Conservation (phyloP, 306 rosid genomes). For the Dicorynia guianensis region DNA sequence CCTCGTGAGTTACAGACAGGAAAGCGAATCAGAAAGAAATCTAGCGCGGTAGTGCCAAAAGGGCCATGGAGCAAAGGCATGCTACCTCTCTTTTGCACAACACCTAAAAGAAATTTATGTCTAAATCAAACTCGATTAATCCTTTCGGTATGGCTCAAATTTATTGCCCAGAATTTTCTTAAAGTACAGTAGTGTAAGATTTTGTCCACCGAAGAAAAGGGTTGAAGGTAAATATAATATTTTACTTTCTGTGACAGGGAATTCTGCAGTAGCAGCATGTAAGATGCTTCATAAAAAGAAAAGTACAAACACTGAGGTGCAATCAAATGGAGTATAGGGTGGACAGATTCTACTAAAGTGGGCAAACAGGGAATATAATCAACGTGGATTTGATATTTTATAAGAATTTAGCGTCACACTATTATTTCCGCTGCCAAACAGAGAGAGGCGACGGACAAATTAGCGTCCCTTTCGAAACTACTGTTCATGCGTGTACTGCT, state of each 20-base stretch:
- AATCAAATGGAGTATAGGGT: neutral
- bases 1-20: constrained; percentile 50
- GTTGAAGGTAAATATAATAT: neutral
- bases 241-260: constrained; percentile 1
- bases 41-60: neutral
- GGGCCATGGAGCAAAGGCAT: neutral
- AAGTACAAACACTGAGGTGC: neutral
- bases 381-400: neutral
- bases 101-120: too few species aligned
- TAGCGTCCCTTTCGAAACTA: constrained; percentile 40
- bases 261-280: neutral
- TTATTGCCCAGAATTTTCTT: too few species aligned
- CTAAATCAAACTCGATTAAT: too few species aligned
- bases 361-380: neutral
- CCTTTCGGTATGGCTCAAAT: too few species aligned
- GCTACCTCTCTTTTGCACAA: too few species aligned
- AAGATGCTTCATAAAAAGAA: constrained; percentile 1
- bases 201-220: neutral
- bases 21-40: constrained; percentile 41
- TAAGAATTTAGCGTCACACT: too few species aligned
- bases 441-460: constrained; percentile 28
- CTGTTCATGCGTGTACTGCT: constrained; percentile 45
- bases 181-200: too few species aligned
- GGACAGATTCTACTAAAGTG: too few species aligned
- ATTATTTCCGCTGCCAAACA: too few species aligned